Conservation (phyloP, 306 rosid species). For the Biancaea sappan region DNA sequence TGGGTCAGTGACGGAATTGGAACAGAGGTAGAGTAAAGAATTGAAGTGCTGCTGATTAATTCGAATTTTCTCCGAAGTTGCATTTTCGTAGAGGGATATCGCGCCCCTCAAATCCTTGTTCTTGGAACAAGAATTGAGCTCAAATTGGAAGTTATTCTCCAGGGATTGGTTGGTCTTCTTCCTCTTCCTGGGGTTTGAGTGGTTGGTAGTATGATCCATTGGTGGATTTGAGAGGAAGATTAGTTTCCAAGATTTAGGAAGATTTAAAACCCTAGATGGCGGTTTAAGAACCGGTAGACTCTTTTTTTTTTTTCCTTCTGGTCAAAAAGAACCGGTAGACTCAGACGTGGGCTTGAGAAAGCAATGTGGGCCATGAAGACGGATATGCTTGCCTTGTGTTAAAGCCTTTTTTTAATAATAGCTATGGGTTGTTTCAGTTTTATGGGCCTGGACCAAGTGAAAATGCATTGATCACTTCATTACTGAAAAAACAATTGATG, state of each 20-base stretch:
- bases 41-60: constrained; percentile 73
- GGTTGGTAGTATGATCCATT: constrained; percentile 47
- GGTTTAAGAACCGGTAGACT: too few relatives aligned
- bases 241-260: background rate
- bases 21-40: constrained; percentile 85
- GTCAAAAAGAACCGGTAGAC: background rate
- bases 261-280: constrained; percentile 31
- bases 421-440: too few relatives aligned
- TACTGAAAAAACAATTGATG: too few relatives aligned
- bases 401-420: too few relatives aligned
- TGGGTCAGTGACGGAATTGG: constrained; percentile 52
- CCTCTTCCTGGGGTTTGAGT: constrained; percentile 33
- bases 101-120: constrained; percentile 58
- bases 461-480: too few relatives aligned
- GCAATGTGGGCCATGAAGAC: too few relatives aligned
- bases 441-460: too few relatives aligned
- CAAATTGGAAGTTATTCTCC: constrained; percentile 62
- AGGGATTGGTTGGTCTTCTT: constrained; percentile 49
- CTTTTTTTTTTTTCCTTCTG: too few relatives aligned
- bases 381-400: too few relatives aligned
- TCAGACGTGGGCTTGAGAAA: background rate
- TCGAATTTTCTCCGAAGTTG: constrained; percentile 41
- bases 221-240: background rate
- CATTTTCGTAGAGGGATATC: constrained; percentile 58
- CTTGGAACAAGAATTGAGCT: constrained; percentile 69